phyloP scores from a whole-genome alignment of 2,329 filamentous ascomycete species.

The Colletotrichum incanum region DNA sequence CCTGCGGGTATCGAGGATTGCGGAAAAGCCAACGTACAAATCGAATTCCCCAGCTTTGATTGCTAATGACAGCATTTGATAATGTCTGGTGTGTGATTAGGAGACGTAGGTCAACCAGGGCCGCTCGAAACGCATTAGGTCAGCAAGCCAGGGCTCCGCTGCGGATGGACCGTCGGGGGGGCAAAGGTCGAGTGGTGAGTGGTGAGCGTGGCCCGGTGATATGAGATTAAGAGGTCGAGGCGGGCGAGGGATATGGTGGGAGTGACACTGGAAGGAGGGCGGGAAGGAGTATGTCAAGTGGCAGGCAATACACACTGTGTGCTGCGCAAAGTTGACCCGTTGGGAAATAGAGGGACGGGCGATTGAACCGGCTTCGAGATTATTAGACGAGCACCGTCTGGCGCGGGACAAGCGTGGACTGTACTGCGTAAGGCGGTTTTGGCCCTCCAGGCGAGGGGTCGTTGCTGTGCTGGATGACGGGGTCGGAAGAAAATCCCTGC shows the following conservation, averaged over 20 bases:
- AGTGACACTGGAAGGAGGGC: neutral
- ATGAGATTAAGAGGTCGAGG: constrained; percentile 18
- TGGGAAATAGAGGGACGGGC: neutral
- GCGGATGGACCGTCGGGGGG: constrained; percentile 30
- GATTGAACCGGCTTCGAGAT: constrained; percentile 8
- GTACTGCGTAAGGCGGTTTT: neutral
- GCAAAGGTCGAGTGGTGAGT: neutral
- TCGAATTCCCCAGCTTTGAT: constrained; percentile 44
- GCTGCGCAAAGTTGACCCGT: constrained; percentile 12
- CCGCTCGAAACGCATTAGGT: constrained; percentile 46
- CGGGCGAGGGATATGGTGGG: constrained; percentile 1
- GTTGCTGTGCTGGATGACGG: constrained; percentile 12
- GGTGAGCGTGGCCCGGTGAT: neutral
- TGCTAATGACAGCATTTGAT: constrained; percentile 52
- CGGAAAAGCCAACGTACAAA: constrained; percentile 34
- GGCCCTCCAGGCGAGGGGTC: constrained; percentile 15
- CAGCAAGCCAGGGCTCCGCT: constrained; percentile 45
- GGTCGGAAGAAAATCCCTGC: constrained; percentile 34
- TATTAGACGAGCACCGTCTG: constrained; percentile 36
- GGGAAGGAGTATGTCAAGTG: neutral
- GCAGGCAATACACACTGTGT: constrained; percentile 27
- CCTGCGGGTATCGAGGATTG: constrained; percentile 15
- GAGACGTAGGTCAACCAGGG: constrained; percentile 49
- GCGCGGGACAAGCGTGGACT: constrained; percentile 21
- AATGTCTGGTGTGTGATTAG: constrained; percentile 50